Evolutionary conservation across 306 rosid species (phyloP).

Genomic region (Trifolium pratense): DNA sequence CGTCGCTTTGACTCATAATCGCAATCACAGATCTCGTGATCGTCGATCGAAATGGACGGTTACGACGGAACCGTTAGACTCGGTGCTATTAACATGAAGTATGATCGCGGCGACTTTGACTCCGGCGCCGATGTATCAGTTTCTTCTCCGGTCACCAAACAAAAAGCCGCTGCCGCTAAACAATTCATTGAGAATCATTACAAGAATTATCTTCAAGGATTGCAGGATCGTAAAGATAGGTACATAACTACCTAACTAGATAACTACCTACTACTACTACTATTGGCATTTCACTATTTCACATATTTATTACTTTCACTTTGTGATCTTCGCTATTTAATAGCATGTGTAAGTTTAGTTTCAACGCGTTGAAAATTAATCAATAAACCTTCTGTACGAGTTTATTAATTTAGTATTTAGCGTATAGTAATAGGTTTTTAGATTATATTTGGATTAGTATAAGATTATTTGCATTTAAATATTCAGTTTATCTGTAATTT

Average conservation of each 20-base stretch:
- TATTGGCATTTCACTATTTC: conserved; percentile 19
- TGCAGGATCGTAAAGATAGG: conserved; percentile 99
- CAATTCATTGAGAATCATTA: conserved; percentile 98
- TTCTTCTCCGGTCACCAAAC: conserved; percentile 93
- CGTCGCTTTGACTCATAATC: conserved; percentile 2
- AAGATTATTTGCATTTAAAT: not conserved
- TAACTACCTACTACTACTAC: conserved; percentile 10
- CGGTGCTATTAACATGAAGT: conserved; percentile 77
- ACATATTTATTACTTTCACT: not conserved
- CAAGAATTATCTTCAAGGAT: conserved; percentile 89
- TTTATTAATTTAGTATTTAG: too few species aligned
- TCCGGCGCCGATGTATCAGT: conserved; percentile 77
- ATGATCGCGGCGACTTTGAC: conserved; percentile 72
- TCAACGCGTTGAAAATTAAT: too few species aligned
- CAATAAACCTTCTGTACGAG: too few species aligned
- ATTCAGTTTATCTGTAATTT: not conserved
- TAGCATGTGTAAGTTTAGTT: too few species aligned
- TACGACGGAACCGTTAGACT: conserved; percentile 82
- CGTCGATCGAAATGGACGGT: conserved; percentile 66
- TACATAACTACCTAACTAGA: conserved; percentile 13
- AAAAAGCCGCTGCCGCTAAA: conserved; percentile 94
- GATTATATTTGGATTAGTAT: not conserved
- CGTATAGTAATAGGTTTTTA: too few species aligned
- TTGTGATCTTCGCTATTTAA: conserved; percentile 5
- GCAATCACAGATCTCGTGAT: conserved; percentile 40